These are phyloP conservation scores for Plasmodium knowlesi DNA, from an alignment of 169 alveolate species.

Conservation along the genomic window DNA sequence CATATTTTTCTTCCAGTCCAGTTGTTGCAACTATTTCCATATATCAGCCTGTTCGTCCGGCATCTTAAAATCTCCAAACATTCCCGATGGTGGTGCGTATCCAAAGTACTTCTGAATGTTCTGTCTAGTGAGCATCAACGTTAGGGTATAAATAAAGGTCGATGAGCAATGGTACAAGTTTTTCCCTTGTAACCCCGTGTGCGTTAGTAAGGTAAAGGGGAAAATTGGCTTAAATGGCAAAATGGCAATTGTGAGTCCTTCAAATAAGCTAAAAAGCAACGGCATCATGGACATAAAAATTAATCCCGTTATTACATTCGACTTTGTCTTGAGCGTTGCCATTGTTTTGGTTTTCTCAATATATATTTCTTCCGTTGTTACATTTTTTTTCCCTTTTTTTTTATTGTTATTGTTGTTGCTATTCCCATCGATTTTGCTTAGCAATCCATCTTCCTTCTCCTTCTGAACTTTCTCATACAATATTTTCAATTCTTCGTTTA, in stretches of 20 bases:
- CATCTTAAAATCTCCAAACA: slow-evolving; percentile 75
- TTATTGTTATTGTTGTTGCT: slow-evolving; percentile 7
- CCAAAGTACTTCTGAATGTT: slow-evolving; percentile 80
- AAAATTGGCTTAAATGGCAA: slow-evolving; percentile 85
- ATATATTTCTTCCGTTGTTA: slow-evolving; percentile 54
- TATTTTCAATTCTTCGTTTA: slow-evolving; percentile 67
- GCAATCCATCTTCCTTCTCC: slow-evolving; percentile 74
- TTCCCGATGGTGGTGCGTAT: slow-evolving; percentile 77
- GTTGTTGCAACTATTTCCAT: slow-evolving; percentile 52
- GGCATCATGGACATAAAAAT: slow-evolving; percentile 86
- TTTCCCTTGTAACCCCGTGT: slow-evolving; percentile 77
- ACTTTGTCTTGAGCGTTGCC: slow-evolving; percentile 66
- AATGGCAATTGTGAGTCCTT: slow-evolving; percentile 83
- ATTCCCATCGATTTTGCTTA: slow-evolving; percentile 45
- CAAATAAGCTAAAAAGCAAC: slow-evolving; percentile 85
- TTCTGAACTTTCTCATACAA: slow-evolving; percentile 72
- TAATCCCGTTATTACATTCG: slow-evolving; percentile 82
- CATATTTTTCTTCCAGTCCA: background rate
- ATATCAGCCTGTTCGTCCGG: slow-evolving; percentile 73
- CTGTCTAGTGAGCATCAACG: slow-evolving; percentile 81
- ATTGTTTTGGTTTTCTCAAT: slow-evolving; percentile 59
- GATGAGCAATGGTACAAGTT: slow-evolving; percentile 83
- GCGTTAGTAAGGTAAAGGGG: slow-evolving; percentile 81
- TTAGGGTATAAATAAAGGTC: slow-evolving; percentile 83
- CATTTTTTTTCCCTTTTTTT: slow-evolving; percentile 34